Percentiles rank a stretch among this genome's conserved stretches.
Evolutionary conservation across 129 eudicot species (phyloP).

Genomic region (Saposhnikovia divaricata): DNA sequence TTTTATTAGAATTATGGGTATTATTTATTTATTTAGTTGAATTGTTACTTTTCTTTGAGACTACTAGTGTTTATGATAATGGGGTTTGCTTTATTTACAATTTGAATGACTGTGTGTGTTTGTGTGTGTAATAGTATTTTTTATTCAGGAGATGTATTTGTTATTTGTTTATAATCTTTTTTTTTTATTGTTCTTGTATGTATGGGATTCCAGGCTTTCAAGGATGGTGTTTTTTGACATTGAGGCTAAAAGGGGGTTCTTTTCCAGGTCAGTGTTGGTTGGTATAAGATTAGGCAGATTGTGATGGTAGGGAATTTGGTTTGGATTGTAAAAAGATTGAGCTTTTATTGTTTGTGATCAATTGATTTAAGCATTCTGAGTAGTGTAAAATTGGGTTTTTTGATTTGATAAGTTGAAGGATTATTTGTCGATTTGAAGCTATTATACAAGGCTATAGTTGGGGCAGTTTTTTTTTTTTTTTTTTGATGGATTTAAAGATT

Average conservation of each 20-base stretch:
- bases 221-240: conserved; percentile 38
- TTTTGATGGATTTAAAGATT: conserved; percentile 17
- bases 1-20: too few relatives aligned
- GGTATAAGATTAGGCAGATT: neutral
- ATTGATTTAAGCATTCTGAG: neutral
- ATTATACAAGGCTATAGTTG: conserved; percentile 2
- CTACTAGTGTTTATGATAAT: neutral
- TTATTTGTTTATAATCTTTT: neutral
- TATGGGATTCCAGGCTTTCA: conserved; percentile 19
- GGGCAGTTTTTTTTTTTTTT: conserved; percentile 11
- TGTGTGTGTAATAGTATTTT: neutral
- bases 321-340: neutral
- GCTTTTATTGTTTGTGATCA: neutral
- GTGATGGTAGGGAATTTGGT: conserved; percentile 11
- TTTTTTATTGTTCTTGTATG: conserved; percentile 12
- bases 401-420: neutral
- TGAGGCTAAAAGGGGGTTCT: conserved; percentile 21
- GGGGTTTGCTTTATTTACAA: conserved; percentile 22
- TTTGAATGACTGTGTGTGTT: conserved; percentile 8
- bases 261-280: conserved; percentile 4
- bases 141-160: neutral
- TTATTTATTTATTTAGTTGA: neutral
- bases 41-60: neutral
- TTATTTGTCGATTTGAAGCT: conserved; percentile 1
- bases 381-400: neutral